phyloP scores from a whole-genome alignment of 306 rosid genomes.

The Rubus idaeus region DNA sequence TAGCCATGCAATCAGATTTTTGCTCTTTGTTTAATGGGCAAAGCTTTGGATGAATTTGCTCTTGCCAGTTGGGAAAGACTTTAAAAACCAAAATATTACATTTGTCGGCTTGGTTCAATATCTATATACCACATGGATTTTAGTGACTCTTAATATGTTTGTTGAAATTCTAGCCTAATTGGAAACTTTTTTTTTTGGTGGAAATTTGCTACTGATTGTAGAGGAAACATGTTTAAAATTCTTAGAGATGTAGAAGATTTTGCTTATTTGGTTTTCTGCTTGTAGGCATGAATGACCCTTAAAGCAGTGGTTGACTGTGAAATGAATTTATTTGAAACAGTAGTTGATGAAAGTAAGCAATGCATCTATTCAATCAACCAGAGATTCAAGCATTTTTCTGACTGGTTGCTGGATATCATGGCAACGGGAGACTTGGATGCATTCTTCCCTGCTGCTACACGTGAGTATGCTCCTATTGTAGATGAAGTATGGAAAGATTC shows the following conservation, averaged over 20 bases:
- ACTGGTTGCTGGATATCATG: constrained; percentile 89
- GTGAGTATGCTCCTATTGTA: constrained; percentile 91
- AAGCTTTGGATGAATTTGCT: background rate
- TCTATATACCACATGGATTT: background rate
- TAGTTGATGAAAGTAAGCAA: constrained; percentile 50
- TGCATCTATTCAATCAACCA: constrained; percentile 70
- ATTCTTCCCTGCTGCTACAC: constrained; percentile 94
- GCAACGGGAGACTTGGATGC: constrained; percentile 88
- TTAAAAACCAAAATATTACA: background rate
- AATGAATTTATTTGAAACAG: constrained; percentile 42
- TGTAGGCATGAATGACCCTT: constrained; percentile 23
- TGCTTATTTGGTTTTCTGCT: constrained; percentile 24
- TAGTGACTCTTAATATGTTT: background rate
- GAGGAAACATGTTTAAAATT: constrained; percentile 4
- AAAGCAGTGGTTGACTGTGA: constrained; percentile 29
- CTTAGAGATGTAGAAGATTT: background rate
- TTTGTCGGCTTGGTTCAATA: background rate
- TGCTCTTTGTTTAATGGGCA: background rate
- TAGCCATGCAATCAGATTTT: background rate
- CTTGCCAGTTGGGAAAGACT: background rate
- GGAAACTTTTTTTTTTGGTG: background rate
- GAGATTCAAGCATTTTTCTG: constrained; percentile 81
- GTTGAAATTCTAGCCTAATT: too few species aligned
- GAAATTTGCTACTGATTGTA: background rate
- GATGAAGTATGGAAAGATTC: constrained; percentile 85